Percentiles rank a stretch among this genome's conserved stretches.
phyloP scores from a whole-genome alignment of 2,329 filamentous ascomycete species.

The Neoarthrinium moseri region DNA sequence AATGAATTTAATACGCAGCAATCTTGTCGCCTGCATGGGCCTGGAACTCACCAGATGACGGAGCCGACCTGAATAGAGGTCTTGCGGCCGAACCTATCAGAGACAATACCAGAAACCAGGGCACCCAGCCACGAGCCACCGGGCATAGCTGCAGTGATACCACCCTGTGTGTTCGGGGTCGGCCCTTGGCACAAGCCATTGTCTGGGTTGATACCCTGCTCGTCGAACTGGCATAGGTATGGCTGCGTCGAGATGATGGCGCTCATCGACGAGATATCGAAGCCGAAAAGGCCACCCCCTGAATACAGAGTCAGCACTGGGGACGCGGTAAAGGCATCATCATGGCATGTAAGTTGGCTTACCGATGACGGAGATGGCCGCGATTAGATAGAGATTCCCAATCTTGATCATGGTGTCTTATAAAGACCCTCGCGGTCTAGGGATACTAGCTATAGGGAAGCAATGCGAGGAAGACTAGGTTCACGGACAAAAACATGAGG shows the following conservation, averaged over 20 bases:
- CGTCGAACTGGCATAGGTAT: slow-evolving; percentile 42
- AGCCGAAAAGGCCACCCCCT: slow-evolving; percentile 41
- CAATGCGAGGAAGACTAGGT: not conserved
- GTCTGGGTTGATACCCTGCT: slow-evolving; percentile 22
- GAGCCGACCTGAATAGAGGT: slow-evolving; percentile 49
- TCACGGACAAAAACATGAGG: not conserved
- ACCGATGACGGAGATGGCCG: slow-evolving; percentile 42
- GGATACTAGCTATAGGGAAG: not conserved
- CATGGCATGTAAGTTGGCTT: slow-evolving; percentile 13
- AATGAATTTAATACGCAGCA: too few relatives aligned
- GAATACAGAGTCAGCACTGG: too few relatives aligned
- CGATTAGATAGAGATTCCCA: slow-evolving; percentile 42
- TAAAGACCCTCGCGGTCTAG: slow-evolving; percentile 7
- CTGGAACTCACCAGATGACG: slow-evolving; percentile 47
- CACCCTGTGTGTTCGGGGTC: slow-evolving; percentile 49
- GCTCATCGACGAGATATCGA: slow-evolving; percentile 45
- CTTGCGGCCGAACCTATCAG: slow-evolving; percentile 51
- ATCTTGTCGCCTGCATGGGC: too few relatives aligned
- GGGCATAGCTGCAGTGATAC: slow-evolving; percentile 70
- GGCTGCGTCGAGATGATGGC: slow-evolving; percentile 40
- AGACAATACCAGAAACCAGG: slow-evolving; percentile 56
- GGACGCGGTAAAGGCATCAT: too few relatives aligned
- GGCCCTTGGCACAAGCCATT: slow-evolving; percentile 49
- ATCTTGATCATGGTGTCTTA: slow-evolving; percentile 28
- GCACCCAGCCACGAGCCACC: slow-evolving; percentile 69